These are phyloP conservation scores for Calcarisporium arbuscula DNA, from an alignment of 2,329 filamentous ascomycete genomes.

Conservation along the genomic window DNA sequence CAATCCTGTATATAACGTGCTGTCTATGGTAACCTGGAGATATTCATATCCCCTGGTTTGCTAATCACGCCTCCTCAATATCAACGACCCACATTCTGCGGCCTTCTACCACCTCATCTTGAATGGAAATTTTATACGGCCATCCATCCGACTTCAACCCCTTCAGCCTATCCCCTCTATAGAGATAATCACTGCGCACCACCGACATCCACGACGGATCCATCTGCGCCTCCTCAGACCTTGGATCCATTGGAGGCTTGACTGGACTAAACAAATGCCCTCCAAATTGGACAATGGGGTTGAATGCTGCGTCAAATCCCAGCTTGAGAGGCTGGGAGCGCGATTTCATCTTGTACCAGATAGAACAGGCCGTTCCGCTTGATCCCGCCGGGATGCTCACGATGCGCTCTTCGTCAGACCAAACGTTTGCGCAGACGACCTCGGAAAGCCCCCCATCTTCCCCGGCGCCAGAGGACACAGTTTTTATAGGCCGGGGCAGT, in stretches of 20 bases:
- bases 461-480: no score
- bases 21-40: no score
- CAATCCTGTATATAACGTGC: no score
- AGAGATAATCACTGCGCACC: constrained; percentile 3
- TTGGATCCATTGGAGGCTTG: background rate
- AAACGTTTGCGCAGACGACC: background rate
- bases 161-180: no score
- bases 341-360: constrained; percentile 1
- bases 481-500: background rate
- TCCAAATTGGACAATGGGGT: constrained; percentile 5
- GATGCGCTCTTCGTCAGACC: constrained; percentile 5
- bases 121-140: no score
- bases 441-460: background rate
- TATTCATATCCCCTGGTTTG: no score
- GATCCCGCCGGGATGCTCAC: constrained; percentile 4
- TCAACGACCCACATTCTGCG: no score
- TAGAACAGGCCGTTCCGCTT: constrained; percentile 3
- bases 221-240: constrained; percentile 2
- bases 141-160: no score
- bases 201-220: constrained; percentile 6
- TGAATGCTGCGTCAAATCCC: constrained; percentile 8
- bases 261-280: constrained; percentile 4
- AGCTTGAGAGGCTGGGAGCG: constrained; percentile 2
- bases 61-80: no score
- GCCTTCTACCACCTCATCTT: no score